Evolutionary conservation across 768 basidiomycete genomes (phyloP).

Genomic region (Tylopilus balloui): DNA sequence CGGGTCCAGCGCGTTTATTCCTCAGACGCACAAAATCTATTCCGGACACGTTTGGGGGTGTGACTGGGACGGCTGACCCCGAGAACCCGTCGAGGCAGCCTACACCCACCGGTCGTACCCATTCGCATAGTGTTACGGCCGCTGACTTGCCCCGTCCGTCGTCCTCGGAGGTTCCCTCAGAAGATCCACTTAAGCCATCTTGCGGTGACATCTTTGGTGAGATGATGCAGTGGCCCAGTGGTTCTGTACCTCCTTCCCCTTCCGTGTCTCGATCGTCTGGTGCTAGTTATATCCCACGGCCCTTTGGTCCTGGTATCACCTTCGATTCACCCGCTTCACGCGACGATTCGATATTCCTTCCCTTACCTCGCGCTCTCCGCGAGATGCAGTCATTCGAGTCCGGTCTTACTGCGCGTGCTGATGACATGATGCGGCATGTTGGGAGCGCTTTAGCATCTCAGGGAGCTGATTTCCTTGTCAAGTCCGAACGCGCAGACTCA

Average conservation of each 20-base stretch:
- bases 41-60: constrained; percentile 43
- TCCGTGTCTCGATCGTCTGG: constrained; percentile 19
- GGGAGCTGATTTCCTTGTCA: not conserved
- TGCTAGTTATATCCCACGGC: constrained; percentile 38
- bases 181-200: constrained; percentile 26
- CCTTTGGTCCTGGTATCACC: constrained; percentile 60
- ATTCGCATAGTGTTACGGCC: constrained; percentile 76
- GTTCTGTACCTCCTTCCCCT: constrained; percentile 36
- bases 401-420: constrained; percentile 67
- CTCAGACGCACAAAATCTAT: constrained; percentile 74
- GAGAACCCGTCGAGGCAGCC: constrained; percentile 30
- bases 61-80: constrained; percentile 26
- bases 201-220: constrained; percentile 57
- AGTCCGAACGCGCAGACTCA: constrained; percentile 2
- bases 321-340: constrained; percentile 58
- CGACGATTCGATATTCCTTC: constrained; percentile 39
- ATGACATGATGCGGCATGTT: constrained; percentile 25
- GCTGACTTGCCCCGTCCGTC: constrained; percentile 52
- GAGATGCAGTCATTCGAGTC: constrained; percentile 90
- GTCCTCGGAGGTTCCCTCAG: constrained; percentile 19
- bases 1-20: constrained; percentile 41
- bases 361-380: constrained; percentile 55
- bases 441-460: constrained; percentile 10
- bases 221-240: constrained; percentile 56
- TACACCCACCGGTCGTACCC: constrained; percentile 49